Evolutionary conservation across 805 yeast species (phyloP).

Genomic region (Pichia exigua): DNA sequence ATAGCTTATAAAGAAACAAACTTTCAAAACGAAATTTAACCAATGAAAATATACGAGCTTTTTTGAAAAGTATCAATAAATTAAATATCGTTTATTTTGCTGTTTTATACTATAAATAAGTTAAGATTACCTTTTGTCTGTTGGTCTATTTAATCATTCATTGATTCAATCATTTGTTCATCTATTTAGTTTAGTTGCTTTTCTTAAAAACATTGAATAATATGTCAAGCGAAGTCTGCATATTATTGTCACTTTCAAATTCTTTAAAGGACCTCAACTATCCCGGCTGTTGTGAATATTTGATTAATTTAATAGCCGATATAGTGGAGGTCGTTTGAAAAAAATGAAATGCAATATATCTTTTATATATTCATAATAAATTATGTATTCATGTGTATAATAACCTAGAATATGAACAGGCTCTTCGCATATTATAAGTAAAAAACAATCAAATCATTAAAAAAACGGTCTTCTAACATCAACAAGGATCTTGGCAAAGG

Average conservation of each 20-base stretch:
- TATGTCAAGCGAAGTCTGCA: background rate
- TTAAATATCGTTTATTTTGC: too few relatives aligned
- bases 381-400: too few relatives aligned
- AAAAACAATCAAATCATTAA: too few relatives aligned
- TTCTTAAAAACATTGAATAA: too few relatives aligned
- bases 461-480: background rate
- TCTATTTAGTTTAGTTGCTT: too few relatives aligned
- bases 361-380: background rate
- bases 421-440: too few relatives aligned
- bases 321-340: slow-evolving; percentile 6
- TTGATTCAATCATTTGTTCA: too few relatives aligned
- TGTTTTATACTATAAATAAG: too few relatives aligned
- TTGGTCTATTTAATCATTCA: background rate
- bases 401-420: background rate
- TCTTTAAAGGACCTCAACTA: slow-evolving; percentile 9
- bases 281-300: slow-evolving; percentile 7
- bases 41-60: too few relatives aligned
- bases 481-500: background rate
- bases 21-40: background rate
- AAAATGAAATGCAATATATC: background rate
- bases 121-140: too few relatives aligned
- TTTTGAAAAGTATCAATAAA: too few relatives aligned
- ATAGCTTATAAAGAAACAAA: too few relatives aligned
- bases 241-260: background rate
- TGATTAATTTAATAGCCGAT: background rate